Evolutionary conservation across 768 basidiomycete species (phyloP).

Genomic region (Gymnopilus dilepis): DNA sequence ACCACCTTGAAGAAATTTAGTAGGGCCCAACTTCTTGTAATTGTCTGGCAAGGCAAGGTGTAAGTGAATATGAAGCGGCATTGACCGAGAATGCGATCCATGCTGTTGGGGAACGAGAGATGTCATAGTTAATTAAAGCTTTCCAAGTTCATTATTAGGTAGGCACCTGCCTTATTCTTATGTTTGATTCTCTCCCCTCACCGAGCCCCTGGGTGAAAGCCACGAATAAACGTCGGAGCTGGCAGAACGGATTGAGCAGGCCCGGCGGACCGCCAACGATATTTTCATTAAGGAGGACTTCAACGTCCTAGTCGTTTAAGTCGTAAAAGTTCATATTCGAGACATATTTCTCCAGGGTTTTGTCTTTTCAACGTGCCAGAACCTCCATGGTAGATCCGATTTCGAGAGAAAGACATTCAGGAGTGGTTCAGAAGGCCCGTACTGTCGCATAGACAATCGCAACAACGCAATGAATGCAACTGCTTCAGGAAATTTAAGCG

Average conservation of each 20-base stretch:
- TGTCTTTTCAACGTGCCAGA: background rate
- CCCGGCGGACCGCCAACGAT: background rate
- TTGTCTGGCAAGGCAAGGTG: too few species aligned
- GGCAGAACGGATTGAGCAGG: background rate
- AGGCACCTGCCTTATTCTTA: slow-evolving; percentile 7
- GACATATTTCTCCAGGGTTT: slow-evolving; percentile 1
- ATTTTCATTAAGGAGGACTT: background rate
- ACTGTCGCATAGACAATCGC: background rate
- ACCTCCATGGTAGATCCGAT: background rate
- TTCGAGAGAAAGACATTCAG: background rate
- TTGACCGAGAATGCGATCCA: background rate
- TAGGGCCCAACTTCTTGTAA: too few species aligned
- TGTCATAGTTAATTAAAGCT: slow-evolving; percentile 3
- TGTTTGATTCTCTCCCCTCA: background rate
- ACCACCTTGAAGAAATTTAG: background rate
- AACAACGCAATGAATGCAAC: background rate
- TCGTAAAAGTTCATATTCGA: background rate
- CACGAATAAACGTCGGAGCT: slow-evolving; percentile 8
- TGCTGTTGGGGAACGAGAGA: background rate
- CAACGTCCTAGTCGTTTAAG: background rate
- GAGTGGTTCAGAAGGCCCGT: background rate
- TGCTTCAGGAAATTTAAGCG: background rate
- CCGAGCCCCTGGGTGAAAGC: background rate
- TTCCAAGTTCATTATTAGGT: background rate
- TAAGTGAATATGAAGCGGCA: too few species aligned